These are phyloP conservation scores for Creolimax fragrantissima DNA, from an alignment of 78 protist species.

Conservation along the genomic window DNA sequence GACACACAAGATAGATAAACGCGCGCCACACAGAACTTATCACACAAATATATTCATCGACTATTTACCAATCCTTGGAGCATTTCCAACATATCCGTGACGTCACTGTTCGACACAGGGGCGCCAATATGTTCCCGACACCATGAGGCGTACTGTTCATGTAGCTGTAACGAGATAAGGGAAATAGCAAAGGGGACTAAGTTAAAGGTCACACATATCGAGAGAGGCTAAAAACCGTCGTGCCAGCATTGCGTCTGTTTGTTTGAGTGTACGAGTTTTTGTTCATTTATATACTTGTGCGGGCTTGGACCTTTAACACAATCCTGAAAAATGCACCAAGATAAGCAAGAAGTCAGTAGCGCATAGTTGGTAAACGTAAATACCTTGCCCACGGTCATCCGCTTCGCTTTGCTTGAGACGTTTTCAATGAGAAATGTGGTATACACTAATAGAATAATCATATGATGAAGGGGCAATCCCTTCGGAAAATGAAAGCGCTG, in stretches of 20 bases:
- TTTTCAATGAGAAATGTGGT: background rate
- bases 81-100: background rate
- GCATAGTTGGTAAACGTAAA: too few relatives aligned
- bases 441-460: background rate
- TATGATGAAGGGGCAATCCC: background rate
- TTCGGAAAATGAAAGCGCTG: too few relatives aligned
- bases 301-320: too few relatives aligned
- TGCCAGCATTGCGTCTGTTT: too few relatives aligned
- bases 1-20: too few relatives aligned
- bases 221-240: too few relatives aligned
- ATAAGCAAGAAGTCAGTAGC: too few relatives aligned
- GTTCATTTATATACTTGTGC: background rate
- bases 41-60: background rate
- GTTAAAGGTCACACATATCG: too few relatives aligned
- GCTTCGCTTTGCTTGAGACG: background rate
- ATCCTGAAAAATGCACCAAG: too few relatives aligned
- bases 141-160: background rate
- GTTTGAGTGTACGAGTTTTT: background rate
- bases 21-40: too few relatives aligned
- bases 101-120: background rate
- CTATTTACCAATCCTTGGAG: background rate
- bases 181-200: too few relatives aligned
- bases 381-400: background rate
- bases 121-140: background rate
- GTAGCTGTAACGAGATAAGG: background rate